Base-by-base conservation (phyloP, 352 stramenopile genomes). In the Pythium biforme region DNA sequence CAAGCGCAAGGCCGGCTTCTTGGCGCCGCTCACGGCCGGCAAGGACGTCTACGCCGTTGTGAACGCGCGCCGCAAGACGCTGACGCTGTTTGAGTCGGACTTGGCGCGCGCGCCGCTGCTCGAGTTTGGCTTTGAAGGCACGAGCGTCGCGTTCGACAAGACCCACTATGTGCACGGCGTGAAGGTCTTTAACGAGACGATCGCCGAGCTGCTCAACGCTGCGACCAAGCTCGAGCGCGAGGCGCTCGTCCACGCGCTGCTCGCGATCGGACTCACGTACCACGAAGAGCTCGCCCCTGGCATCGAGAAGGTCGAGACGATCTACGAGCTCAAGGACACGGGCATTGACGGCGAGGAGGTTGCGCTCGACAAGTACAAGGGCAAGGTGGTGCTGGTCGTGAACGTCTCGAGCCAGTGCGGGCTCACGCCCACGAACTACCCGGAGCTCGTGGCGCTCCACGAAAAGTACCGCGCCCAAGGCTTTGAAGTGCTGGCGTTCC, bases 401-500 rank as follows among this genome's bases (percentile, higher is more conserved):
- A 70, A 70, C 41, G 64, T 70, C 7, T 70, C 64, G 43, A 70
- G 64, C 43, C 25, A 54, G 37, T 70, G 64, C 23, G 64, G 57
- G 0, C 41, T 70, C 17, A 70, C 64, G 34, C 46, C 64, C 26
- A 70, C 53, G 58, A 92, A 96, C 60, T 85, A 97, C 74, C 73
- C 73, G 59, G 81, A 96, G 39, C 55, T 84, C 52, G 53, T 69
- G 31, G n/a, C 50, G 47, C 48, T 67, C 0, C 52, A 73, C 23
- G 65, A 76, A 19, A 86, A 86, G 48, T 94, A 88, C 57, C 63
- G 62, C 45, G 55, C 68, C 2, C 70, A 72, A 22, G 85, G 83
- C 0, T 67, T 96, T 22, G 74, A 81, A 47, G 60, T 94, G 9
- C 62, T 97, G 25, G 81, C 79, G 3, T 96, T 96, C 67, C 89